phyloP scores from a whole-genome alignment of 2,329 filamentous ascomycete species.

The Hymenoscyphus linearis region DNA sequence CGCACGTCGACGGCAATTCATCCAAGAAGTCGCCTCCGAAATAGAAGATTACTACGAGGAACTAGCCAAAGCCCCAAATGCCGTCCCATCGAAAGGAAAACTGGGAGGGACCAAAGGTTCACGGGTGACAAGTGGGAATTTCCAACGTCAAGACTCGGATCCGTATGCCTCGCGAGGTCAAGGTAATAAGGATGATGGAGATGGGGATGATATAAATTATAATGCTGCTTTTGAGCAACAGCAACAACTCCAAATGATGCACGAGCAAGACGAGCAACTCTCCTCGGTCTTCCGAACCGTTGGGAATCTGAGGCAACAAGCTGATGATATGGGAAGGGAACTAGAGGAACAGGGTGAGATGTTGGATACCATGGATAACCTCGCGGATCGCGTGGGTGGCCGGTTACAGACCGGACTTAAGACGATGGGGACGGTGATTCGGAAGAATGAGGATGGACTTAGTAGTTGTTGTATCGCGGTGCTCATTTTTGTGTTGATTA shows the following conservation, averaged over 20 bases:
- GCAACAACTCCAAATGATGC: conserved; percentile 86
- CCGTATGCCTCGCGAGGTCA: conserved; percentile 5
- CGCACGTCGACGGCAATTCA: conserved; percentile 64
- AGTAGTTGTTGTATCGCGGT: conserved; percentile 90
- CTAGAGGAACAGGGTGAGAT: conserved; percentile 91
- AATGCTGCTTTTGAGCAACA: conserved; percentile 86
- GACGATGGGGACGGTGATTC: conserved; percentile 78
- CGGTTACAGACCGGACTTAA: conserved; percentile 81
- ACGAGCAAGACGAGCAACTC: conserved; percentile 87
- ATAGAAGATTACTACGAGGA: conserved; percentile 85
- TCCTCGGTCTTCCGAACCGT: conserved; percentile 93
- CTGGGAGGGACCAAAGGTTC: conserved; percentile 20
- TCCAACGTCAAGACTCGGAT: background rate
- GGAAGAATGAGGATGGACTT: conserved; percentile 79
- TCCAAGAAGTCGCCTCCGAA: conserved; percentile 85
- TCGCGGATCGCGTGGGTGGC: conserved; percentile 82
- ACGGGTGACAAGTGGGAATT: conserved; percentile 30
- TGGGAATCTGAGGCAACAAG: conserved; percentile 82
- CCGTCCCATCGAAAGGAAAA: conserved; percentile 26
- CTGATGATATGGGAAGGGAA: conserved; percentile 92
- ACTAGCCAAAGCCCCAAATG: conserved; percentile 44
- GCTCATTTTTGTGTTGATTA: conserved; percentile 80
- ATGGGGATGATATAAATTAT: conserved; percentile 34
- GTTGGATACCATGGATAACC: conserved; percentile 75
- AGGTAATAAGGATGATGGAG: conserved; percentile 31